These are phyloP conservation scores for Ceratocystis smalleyi DNA, from an alignment of 2,329 filamentous ascomycete species.

Conservation along the genomic window DNA sequence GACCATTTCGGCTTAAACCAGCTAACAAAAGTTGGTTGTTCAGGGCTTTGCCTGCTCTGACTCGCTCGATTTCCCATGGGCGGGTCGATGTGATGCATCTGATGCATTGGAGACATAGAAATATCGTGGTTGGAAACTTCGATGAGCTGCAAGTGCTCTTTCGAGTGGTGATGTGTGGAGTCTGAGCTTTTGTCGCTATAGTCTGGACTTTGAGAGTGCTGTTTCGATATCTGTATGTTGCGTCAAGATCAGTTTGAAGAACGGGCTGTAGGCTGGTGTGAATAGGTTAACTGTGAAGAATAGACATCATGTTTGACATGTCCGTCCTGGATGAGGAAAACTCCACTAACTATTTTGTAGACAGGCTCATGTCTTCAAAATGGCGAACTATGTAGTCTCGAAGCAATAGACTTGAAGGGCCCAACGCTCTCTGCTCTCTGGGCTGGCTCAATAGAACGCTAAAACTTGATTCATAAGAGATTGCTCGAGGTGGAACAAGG, in stretches of 20 bases:
- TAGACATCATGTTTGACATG: too few relatives aligned
- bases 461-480: background rate
- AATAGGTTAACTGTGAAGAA: too few relatives aligned
- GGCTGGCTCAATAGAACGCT: background rate
- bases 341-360: too few relatives aligned
- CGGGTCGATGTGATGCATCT: slow-evolving; percentile 16
- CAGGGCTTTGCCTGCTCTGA: background rate
- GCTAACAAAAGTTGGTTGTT: slow-evolving; percentile 11
- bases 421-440: background rate
- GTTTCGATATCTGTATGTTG: too few relatives aligned
- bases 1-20: slow-evolving; percentile 12
- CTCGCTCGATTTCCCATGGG: slow-evolving; percentile 1
- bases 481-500: background rate
- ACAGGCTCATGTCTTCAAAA: background rate
- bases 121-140: background rate
- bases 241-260: too few relatives aligned
- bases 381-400: background rate
- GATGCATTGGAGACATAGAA: slow-evolving; percentile 6
- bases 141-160: background rate
- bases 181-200: background rate
- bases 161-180: background rate
- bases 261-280: too few relatives aligned
- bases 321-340: too few relatives aligned
- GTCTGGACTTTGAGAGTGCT: too few relatives aligned
- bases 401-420: background rate